Percentiles rank a stretch among this genome's conserved stretches.
Conservation (phyloP, 2,329 filamentous ascomycete genomes). For the Talaromyces funiculosus region DNA sequence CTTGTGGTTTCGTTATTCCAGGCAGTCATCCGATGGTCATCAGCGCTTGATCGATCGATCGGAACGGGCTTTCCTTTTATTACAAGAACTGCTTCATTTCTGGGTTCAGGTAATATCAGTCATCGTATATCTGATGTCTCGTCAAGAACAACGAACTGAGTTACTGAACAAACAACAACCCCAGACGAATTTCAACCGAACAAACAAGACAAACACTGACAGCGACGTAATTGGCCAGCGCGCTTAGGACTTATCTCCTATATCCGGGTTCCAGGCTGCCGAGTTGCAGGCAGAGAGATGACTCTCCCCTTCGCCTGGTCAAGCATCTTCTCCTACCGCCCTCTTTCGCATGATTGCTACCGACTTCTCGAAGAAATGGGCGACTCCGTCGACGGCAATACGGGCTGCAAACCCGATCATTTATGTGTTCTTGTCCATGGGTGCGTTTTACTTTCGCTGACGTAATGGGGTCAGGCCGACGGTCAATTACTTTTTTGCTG, state of each 20-base stretch:
- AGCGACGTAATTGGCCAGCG: conserved; percentile 4
- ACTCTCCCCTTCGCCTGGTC: conserved; percentile 1
- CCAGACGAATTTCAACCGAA: neutral
- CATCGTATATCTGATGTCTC: neutral
- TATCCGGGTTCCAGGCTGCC: neutral
- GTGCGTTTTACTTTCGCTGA: conserved; percentile 33
- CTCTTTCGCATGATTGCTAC: neutral
- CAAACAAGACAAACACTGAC: neutral
- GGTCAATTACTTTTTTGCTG: neutral
- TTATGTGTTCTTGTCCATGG: conserved; percentile 59
- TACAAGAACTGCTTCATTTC: neutral
- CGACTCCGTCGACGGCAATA: conserved; percentile 8
- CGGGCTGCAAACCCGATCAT: conserved; percentile 41
- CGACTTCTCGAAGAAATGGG: conserved; percentile 13
- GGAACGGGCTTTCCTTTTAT: neutral
- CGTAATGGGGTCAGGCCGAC: neutral
- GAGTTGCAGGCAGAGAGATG: neutral
- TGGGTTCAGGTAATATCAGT: neutral
- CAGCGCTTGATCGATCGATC: neutral
- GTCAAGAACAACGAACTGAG: neutral
- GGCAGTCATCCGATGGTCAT: neutral
- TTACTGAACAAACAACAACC: neutral
- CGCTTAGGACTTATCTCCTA: neutral
- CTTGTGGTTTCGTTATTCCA: neutral
- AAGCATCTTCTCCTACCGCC: conserved; percentile 5